These are phyloP conservation scores for Malus hybrid DNA, from an alignment of 331 rosid species.

Conservation along the genomic window DNA sequence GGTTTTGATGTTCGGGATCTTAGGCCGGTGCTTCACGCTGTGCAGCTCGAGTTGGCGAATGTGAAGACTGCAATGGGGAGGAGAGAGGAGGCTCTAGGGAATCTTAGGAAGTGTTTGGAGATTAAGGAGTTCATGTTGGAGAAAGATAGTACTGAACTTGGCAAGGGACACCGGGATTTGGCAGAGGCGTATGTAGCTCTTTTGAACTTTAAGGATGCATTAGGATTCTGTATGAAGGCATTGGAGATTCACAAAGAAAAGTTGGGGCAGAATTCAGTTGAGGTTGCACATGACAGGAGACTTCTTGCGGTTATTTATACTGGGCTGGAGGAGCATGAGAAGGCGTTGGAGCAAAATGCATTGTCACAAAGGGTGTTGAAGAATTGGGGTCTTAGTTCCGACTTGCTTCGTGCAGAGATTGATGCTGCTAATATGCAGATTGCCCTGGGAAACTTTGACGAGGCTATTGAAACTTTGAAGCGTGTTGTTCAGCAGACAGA, in stretches of 20 bases:
- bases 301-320: constrained; percentile 70
- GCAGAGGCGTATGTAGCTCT: constrained; percentile 73
- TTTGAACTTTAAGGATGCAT: constrained; percentile 70
- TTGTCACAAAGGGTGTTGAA: constrained; percentile 66
- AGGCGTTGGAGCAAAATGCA: constrained; percentile 79
- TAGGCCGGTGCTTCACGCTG: constrained; percentile 82
- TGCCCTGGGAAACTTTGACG: constrained; percentile 68
- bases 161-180: constrained; percentile 63
- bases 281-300: constrained; percentile 78
- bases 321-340: constrained; percentile 86
- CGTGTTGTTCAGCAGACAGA: constrained; percentile 55
- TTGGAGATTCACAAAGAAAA: constrained; percentile 58
- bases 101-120: constrained; percentile 73
- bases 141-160: constrained; percentile 61
- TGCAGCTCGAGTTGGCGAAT: constrained; percentile 73
- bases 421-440: constrained; percentile 93
- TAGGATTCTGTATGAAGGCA: constrained; percentile 68
- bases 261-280: constrained; percentile 76
- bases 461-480: constrained; percentile 67
- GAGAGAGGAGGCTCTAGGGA: constrained; percentile 86
- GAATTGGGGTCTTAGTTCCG: constrained; percentile 76
- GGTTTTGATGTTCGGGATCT: constrained; percentile 45
- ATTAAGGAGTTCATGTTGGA: constrained; percentile 73
- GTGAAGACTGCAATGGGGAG: constrained; percentile 87
- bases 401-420: constrained; percentile 67